A percentile compares a stretch with the other conserved stretches of the same genome.
phyloP scores from a whole-genome alignment of 257 asterid genomes.

The Cinchona pubescens region DNA sequence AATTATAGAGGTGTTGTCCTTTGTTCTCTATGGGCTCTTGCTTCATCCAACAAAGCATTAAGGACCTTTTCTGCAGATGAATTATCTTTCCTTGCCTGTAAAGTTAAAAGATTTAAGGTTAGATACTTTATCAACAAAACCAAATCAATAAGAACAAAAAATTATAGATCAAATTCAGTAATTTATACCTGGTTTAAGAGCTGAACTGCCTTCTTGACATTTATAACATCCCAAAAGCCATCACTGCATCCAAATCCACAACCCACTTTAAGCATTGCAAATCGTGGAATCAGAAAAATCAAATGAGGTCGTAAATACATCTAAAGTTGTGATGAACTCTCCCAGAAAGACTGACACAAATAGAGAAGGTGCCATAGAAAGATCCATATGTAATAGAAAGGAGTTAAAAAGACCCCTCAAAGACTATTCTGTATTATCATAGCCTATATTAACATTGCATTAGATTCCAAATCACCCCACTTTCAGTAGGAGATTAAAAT shows the following conservation, averaged over 20 bases:
- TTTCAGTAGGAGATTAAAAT: too few relatives aligned
- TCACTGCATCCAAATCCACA: constrained; percentile 48
- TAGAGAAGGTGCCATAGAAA: background rate
- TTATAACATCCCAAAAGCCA: constrained; percentile 94
- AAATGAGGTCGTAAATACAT: background rate
- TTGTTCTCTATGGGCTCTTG: constrained; percentile 72
- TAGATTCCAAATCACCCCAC: too few relatives aligned
- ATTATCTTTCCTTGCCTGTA: constrained; percentile 60
- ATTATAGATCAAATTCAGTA: background rate
- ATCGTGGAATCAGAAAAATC: background rate
- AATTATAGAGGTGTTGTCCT: constrained; percentile 82
- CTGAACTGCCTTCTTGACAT: constrained; percentile 71
- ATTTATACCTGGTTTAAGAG: constrained; percentile 66
- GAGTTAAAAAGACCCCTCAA: background rate
- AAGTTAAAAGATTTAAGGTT: background rate
- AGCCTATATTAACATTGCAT: background rate
- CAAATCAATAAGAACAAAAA: constrained; percentile 4
- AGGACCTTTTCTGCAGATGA: constrained; percentile 65
- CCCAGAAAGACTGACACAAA: background rate
- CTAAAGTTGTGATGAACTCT: background rate
- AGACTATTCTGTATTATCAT: background rate
- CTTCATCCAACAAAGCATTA: constrained; percentile 67
- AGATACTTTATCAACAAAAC: background rate
- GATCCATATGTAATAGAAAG: background rate
- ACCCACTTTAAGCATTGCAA: background rate